Base-by-base conservation (phyloP, 306 rosid species). In the Vigna hirtella region DNA sequence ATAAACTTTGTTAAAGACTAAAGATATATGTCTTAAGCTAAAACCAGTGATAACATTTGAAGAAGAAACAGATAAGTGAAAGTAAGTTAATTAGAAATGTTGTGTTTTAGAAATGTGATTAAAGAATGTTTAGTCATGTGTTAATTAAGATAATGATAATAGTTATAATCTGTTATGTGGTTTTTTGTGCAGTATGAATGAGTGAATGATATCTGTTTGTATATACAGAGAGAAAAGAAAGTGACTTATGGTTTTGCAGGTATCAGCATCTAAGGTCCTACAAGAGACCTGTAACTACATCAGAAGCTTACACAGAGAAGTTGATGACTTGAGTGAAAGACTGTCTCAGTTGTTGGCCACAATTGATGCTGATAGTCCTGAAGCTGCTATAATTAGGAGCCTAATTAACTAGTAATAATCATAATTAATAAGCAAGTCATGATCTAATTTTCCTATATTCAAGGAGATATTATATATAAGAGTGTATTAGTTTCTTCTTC, bases 211-310 rank as follows among this genome's bases (percentile, higher is more conserved):
- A 43, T 57, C 15, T 24, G 24, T 57, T 57, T 57, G 26, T 57
- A 11, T 24, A 57, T 18, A 26, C 2, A 56, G 4, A 24, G 2
- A 59, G 45, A 58, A 48, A 58, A 69, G 76, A 47, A 78, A 68
- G 28, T 77, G 75, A 84, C 18, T 42, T 58, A 18, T 77, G 69
- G 78, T 78, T 73, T 30, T 68, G 83, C 82, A 95, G 99, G 99
- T 91, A 65, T 88, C 99, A 71, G 99, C 99, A 34, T 88, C 99
- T 2, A 95, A 95, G 95, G 98, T 95, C 84, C 98, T 95, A 82
- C 99, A 95, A 73, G 99, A 95, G 84, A 95, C 99, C 72, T 95
- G 99, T 86, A 92, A 91, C 88, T 93, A 95, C 85, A 95, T 95
- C 48, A 89, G 96, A 86, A 91, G 74, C 84, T 85, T 95, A 73